These are phyloP conservation scores for Pythium aristosporum DNA, from an alignment of 352 stramenopile genomes.

Conservation along the genomic window DNA sequence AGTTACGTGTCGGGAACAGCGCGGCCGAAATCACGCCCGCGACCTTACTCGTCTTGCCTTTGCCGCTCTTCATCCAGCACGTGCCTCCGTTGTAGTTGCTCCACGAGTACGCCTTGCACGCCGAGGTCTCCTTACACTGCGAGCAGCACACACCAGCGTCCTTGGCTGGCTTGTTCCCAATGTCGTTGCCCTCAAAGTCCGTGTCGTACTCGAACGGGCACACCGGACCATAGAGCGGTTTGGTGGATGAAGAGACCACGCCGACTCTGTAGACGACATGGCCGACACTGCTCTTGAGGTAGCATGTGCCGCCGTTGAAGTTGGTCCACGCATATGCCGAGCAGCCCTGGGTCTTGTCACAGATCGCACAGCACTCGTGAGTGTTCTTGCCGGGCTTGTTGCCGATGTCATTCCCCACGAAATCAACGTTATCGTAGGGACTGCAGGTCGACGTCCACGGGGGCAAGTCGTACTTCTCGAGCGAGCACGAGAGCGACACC, in stretches of 20 bases:
- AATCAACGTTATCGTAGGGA: slow-evolving; percentile 22
- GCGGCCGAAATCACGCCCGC: background rate
- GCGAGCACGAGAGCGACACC: too few species aligned
- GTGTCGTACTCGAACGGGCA: background rate
- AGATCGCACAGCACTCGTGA: slow-evolving; percentile 32
- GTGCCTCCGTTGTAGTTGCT: slow-evolving; percentile 26
- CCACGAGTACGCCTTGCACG: slow-evolving; percentile 20
- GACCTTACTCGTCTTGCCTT: background rate
- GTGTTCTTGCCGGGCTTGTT: too few species aligned
- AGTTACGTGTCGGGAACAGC: too few species aligned
- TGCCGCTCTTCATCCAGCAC: slow-evolving; percentile 31
- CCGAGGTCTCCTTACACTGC: background rate
- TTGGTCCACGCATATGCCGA: slow-evolving; percentile 36
- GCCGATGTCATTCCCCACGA: slow-evolving; percentile 24
- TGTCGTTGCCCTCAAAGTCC: slow-evolving; percentile 14
- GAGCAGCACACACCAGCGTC: slow-evolving; percentile 2
- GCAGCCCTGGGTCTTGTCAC: too few species aligned
- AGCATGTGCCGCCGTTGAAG: slow-evolving; percentile 51
- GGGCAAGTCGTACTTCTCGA: background rate
- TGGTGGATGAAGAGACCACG: background rate
- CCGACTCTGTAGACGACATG: background rate
- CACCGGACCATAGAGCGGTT: background rate
- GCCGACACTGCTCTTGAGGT: slow-evolving; percentile 36
- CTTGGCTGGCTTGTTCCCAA: background rate
- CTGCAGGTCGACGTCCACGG: too few species aligned